These are phyloP conservation scores for Talaromyces amestolkiae DNA, from an alignment of 2,329 filamentous ascomycete genomes.

Conservation along the genomic window DNA sequence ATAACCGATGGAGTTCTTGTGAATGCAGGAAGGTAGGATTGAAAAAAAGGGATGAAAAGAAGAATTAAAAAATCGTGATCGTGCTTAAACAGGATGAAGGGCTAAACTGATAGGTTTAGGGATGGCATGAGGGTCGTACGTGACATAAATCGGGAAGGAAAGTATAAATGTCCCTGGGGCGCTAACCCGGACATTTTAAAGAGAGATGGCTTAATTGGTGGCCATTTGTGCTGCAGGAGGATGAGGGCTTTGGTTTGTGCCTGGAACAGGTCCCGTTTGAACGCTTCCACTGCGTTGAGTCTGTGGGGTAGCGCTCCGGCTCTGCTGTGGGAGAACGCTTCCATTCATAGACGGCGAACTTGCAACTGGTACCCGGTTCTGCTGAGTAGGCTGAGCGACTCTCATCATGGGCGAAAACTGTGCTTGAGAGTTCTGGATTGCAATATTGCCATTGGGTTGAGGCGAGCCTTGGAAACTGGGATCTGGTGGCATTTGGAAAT, in stretches of 20 bases:
- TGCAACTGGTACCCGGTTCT: constrained; percentile 38
- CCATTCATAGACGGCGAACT: constrained; percentile 48
- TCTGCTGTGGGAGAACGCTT: constrained; percentile 37
- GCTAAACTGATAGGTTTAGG: neutral
- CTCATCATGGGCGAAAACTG: constrained; percentile 54
- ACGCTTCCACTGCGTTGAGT: constrained; percentile 45
- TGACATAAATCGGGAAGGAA: constrained; percentile 15
- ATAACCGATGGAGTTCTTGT: neutral
- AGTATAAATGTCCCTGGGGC: constrained; percentile 1
- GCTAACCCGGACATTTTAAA: neutral
- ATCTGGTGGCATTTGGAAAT: constrained; percentile 42
- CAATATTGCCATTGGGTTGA: constrained; percentile 34
- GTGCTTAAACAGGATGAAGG: neutral
- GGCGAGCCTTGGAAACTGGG: constrained; percentile 36
- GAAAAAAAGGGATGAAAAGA: neutral
- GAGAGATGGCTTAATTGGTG: constrained; percentile 28
- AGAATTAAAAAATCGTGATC: neutral
- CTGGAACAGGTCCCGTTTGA: constrained; percentile 39
- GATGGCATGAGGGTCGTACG: constrained; percentile 8
- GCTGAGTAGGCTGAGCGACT: constrained; percentile 48
- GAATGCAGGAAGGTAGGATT: neutral
- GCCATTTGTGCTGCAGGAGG: constrained; percentile 43
- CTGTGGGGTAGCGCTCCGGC: constrained; percentile 47
- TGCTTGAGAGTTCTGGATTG: constrained; percentile 49
- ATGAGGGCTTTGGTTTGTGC: constrained; percentile 43